Base-by-base conservation (phyloP, 2,329 filamentous ascomycete species). In the Fusarium globosum region DNA sequence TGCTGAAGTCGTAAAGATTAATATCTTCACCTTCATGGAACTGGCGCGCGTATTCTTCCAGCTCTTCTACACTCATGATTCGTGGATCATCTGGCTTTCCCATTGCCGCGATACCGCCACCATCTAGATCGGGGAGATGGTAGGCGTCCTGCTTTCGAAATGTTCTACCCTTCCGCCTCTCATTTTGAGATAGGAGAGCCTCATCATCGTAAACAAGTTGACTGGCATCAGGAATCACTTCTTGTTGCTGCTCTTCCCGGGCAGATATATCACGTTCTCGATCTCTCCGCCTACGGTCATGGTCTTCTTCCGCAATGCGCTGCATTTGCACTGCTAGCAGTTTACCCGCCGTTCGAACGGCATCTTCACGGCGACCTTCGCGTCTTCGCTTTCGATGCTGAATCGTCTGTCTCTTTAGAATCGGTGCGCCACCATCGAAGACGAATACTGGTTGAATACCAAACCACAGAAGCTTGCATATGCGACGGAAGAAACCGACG, bases 371-470 rank as follows among this genome's bases (percentile, higher is more conserved):
- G 66, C 95, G 88, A 1, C 96, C 96, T 80, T 99, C 96, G 41
- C 96, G 88, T 69, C 95, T 88, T 68, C 89, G 88, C 81, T 95
- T 95, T 46, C 96, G 88, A 58, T 88, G 90, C 69, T 90, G 90
- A 69, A 99, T 95, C 0, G 96, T 99, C 81, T 97, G 93, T 64
- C 96, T 88, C 85, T 99, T 99, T 72, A 99, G 87, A 6, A 90
- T 87, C 1, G 97, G 97, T 0, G 96, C 97, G 48, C 96, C 96
- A 68, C 97, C 96, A 83, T 99, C 96, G 81, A 99, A 99, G 20
- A 99, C 95, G 81, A 99, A 99, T 49, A 99, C 95, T 0, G 96
- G 97, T 72, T 93, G 94, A 81, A 99, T 97, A 56, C 97, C 96
- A 79, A 96, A 96, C 89, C 96, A 99, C 4, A 99, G 88, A 3